phyloP scores from a whole-genome alignment of 306 rosid genomes.

The Vigna hirtella region DNA sequence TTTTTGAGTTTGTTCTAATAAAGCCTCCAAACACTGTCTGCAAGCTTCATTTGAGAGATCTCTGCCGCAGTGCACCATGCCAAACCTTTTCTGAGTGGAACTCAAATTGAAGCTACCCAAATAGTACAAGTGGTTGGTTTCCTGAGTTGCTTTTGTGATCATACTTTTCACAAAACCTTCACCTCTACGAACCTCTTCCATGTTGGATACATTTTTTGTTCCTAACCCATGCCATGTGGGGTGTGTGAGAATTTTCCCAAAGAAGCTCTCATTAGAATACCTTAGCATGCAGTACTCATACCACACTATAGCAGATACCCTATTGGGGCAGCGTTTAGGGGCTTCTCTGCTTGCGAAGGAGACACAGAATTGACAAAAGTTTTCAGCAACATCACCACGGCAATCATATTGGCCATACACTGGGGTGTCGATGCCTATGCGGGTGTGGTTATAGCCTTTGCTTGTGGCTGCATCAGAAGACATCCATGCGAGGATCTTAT shows the following conservation, averaged over 20 bases:
- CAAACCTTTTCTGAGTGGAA: background rate
- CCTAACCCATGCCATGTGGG: slow-evolving; percentile 7
- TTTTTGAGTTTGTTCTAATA: background rate
- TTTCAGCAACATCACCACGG: background rate
- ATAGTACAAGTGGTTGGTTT: background rate
- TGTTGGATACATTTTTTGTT: background rate
- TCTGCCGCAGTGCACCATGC: background rate
- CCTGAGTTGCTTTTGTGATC: background rate
- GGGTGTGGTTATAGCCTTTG: background rate
- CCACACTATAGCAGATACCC: background rate
- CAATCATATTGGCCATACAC: slow-evolving; percentile 2
- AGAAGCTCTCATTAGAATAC: background rate
- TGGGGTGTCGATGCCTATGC: background rate
- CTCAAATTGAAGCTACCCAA: background rate
- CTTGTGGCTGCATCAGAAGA: background rate
- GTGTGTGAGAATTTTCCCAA: background rate
- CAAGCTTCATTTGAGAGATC: background rate
- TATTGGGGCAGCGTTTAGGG: background rate
- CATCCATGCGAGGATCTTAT: background rate
- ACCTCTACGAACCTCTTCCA: background rate
- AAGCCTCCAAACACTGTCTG: background rate
- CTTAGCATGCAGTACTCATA: background rate
- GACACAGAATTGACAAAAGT: slow-evolving; percentile 32
- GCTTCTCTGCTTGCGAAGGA: background rate
- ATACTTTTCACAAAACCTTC: slow-evolving; percentile 19